Evolutionary conservation across 1,139 yeast species (phyloP).

Genomic region (Candida glucosophila): DNA sequence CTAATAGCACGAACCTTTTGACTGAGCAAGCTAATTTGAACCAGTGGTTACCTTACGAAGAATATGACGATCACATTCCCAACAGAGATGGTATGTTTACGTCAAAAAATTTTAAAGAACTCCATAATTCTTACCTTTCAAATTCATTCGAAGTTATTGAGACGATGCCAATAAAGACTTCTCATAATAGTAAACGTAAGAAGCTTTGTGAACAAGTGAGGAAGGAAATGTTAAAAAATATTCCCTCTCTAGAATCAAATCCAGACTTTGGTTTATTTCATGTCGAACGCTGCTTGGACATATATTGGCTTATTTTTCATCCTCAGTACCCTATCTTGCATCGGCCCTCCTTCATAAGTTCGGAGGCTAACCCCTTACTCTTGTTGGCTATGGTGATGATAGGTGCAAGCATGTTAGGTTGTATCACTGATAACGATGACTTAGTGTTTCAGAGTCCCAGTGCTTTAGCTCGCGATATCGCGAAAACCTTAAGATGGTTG

Average conservation of each 20-base stretch:
- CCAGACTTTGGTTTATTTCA: conserved; percentile 18
- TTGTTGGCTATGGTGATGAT: conserved; percentile 48
- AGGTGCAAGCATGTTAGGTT: conserved; percentile 33
- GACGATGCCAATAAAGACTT: too few relatives aligned
- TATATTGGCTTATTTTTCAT: conserved; percentile 51
- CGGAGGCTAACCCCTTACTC: conserved; percentile 42
- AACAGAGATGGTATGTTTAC: too few relatives aligned
- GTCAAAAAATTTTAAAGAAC: too few relatives aligned
- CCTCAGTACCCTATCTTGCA: conserved; percentile 55
- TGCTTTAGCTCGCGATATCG: conserved; percentile 31
- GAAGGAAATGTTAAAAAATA: conserved; percentile 16
- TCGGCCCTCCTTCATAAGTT: conserved; percentile 49
- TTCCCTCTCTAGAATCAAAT: conserved; percentile 25
- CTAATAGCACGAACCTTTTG: too few relatives aligned
- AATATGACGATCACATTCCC: too few relatives aligned
- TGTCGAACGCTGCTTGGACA: conserved; percentile 18
- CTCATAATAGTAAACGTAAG: too few relatives aligned
- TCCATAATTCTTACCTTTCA: too few relatives aligned
- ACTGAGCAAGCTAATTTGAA: too few relatives aligned
- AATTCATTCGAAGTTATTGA: too few relatives aligned
- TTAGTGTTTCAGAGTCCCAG: conserved; percentile 3
- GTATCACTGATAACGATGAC: conserved; percentile 12
- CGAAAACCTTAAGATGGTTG: conserved; percentile 55
- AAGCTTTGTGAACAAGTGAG: conserved; percentile 18
- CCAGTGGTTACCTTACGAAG: too few relatives aligned